Base-by-base conservation (phyloP, 2,329 filamentous ascomycete genomes). In the Teratosphaeria destructans region DNA sequence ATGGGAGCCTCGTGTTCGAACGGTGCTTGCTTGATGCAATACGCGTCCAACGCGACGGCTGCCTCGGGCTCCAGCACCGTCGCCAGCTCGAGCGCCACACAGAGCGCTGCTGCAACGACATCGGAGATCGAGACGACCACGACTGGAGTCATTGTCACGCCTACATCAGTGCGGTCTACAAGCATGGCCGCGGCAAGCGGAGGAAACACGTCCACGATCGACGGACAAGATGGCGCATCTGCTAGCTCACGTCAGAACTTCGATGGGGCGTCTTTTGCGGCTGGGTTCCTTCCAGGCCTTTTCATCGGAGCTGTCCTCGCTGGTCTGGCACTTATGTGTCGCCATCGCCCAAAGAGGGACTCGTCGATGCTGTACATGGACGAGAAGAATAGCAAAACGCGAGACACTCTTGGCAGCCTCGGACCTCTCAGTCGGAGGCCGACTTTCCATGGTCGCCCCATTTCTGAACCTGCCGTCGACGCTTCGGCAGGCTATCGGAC, bases 1-100 rank as follows among this genome's bases (percentile, higher is more conserved):
- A 85, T 86, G 71, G 88, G 88, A 2, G 91, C 86, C 73, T 75
- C 76, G 1, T 92, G 88, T 74, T 72, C 27, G 19, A 26, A n/a
- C 27, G 53, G 34, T n/a, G 53, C 19, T 23, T 54, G 53, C 19
- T 12, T 16, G 19, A 54, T 54, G 34, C 53, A 32, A 54, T 37
- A 79, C 12, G 43, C 19, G n/a, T 49, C 43, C 43, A 49, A 49
- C 53, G 53, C 27, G 27, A 34, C 53, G 16, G 12, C 34, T 19
- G 34, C 2, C 34, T 32, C 53, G 16, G 16, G 53, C 53, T 54
- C 53, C 19, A 37, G 27, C 27, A 10, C 34, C 19, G 16, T 34
- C 3, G 27, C 53, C 19, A 54, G 19, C 26, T 49, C 43, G n/a
- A 49, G 43, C 5, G 19, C 43, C 43, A 5, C 43, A 23, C 43